Conservation (phyloP, 495 filamentous ascomycete species). For the Physcia stellaris region DNA sequence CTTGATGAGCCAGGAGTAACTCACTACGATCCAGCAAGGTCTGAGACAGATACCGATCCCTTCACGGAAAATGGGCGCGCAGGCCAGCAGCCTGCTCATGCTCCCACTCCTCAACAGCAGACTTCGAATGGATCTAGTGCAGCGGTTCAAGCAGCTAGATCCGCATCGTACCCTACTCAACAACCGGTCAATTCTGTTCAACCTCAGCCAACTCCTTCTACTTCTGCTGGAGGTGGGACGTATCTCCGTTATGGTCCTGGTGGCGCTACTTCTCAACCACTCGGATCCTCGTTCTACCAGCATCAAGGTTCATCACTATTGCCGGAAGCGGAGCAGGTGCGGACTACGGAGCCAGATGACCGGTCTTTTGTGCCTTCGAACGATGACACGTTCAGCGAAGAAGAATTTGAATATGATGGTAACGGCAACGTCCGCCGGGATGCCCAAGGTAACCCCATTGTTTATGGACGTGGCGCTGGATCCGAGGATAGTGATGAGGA, state of each 20-base stretch:
- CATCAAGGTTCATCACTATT: slow-evolving; percentile 28
- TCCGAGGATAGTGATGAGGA: slow-evolving; percentile 42
- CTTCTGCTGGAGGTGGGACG: slow-evolving; percentile 12
- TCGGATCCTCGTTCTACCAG: slow-evolving; percentile 28
- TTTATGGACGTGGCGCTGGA: slow-evolving; percentile 19
- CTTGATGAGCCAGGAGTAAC: slow-evolving; percentile 31
- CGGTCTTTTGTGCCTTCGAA: slow-evolving; percentile 37
- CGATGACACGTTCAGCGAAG: slow-evolving; percentile 41
- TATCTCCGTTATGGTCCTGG: slow-evolving; percentile 16
- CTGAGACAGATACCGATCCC: slow-evolving; percentile 42
- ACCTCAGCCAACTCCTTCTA: background rate
- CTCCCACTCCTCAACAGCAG: slow-evolving; percentile 10
- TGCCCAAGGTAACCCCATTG: slow-evolving; percentile 27
- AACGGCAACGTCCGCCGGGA: slow-evolving; percentile 35
- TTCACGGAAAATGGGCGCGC: slow-evolving; percentile 34
- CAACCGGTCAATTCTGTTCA: slow-evolving; percentile 7
- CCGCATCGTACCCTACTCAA: slow-evolving; percentile 6
- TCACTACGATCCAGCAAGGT: slow-evolving; percentile 23
- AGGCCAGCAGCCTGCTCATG: slow-evolving; percentile 10
- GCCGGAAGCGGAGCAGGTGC: slow-evolving; percentile 15
- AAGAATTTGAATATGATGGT: slow-evolving; percentile 38
- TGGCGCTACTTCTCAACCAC: slow-evolving; percentile 12
- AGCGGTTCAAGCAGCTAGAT: slow-evolving; percentile 12
- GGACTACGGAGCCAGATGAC: slow-evolving; percentile 31
- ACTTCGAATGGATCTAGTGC: slow-evolving; percentile 14